Evolutionary conservation across 2,329 filamentous ascomycete species (phyloP).

Genomic region (Taxawa tesnikishii): DNA sequence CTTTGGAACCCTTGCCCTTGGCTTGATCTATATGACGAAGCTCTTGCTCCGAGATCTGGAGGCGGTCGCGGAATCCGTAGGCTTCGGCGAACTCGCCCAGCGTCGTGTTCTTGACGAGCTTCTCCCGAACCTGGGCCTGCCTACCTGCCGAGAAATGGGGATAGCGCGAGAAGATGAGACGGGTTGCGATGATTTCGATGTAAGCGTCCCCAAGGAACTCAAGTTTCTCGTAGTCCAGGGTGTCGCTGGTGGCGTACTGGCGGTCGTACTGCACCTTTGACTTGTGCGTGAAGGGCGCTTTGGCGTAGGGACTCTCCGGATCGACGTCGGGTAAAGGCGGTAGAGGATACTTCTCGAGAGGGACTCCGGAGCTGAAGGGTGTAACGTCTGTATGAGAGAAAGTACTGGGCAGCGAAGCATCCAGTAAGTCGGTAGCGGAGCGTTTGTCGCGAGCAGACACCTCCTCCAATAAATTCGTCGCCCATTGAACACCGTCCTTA

Average conservation of each 20-base stretch:
- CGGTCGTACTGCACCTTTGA: slow-evolving; percentile 14
- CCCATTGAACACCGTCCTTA: slow-evolving; percentile 2
- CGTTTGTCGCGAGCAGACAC: slow-evolving; percentile 3
- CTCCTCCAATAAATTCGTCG: slow-evolving; percentile 1
- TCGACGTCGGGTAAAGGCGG: slow-evolving; percentile 17
- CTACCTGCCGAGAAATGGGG: slow-evolving; percentile 52
- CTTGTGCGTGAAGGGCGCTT: slow-evolving; percentile 20
- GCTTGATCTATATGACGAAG: slow-evolving; percentile 10
- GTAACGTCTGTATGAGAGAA: slow-evolving; percentile 6
- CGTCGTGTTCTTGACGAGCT: slow-evolving; percentile 68
- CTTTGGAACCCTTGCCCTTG: slow-evolving; percentile 12
- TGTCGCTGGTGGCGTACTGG: slow-evolving; percentile 9
- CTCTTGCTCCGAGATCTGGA: slow-evolving; percentile 24
- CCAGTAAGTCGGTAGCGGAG: slow-evolving; percentile 1
- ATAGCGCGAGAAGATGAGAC: slow-evolving; percentile 65
- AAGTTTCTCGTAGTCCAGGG: slow-evolving; percentile 59
- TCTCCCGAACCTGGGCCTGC: slow-evolving; percentile 64
- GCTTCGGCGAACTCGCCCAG: slow-evolving; percentile 55
- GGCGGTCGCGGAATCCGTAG: slow-evolving; percentile 58
- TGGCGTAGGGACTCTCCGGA: slow-evolving; percentile 10
- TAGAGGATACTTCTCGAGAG: slow-evolving; percentile 10
- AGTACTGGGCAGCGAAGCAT: slow-evolving; percentile 3
- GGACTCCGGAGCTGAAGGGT: slow-evolving; percentile 7
- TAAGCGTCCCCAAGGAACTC: slow-evolving; percentile 88
- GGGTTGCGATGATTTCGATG: slow-evolving; percentile 62